Percentiles rank a stretch among this genome's conserved stretches.
phyloP scores from a whole-genome alignment of 306 rosid species.

The Cucumis cinereus region DNA sequence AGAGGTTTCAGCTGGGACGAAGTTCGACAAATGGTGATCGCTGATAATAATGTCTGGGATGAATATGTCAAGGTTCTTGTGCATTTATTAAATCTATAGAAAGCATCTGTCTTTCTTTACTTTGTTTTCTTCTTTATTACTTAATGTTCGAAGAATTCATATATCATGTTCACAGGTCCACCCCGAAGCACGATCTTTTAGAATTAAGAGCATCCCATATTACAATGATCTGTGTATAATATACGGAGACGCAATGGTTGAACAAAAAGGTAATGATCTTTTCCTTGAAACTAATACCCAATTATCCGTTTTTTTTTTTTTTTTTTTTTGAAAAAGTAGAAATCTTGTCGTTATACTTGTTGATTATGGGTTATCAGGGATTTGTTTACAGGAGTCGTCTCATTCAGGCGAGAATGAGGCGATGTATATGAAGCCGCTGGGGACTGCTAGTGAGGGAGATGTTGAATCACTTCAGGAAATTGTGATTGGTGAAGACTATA shows the following conservation, averaged over 20 bases:
- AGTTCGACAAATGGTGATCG: conserved; percentile 50
- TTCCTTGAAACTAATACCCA: neutral
- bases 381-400: conserved; percentile 19
- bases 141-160: neutral
- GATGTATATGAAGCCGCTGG: conserved; percentile 11
- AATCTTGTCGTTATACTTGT: conserved; percentile 1
- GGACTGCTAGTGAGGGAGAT: conserved; percentile 17
- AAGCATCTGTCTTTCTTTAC: conserved; percentile 3
- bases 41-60: conserved; percentile 61
- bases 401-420: conserved; percentile 27
- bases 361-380: conserved; percentile 27
- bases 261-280: conserved; percentile 29
- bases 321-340: neutral
- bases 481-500: conserved; percentile 35
- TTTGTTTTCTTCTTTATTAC: neutral
- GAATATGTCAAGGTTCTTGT: conserved; percentile 47
- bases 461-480: conserved; percentile 26
- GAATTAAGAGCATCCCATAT: conserved; percentile 56
- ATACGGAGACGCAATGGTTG: conserved; percentile 26
- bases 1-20: conserved; percentile 66
- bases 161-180: conserved; percentile 29
- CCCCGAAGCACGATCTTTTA: conserved; percentile 38
- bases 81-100: neutral
- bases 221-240: conserved; percentile 40
- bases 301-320: neutral